A percentile compares a stretch with the other conserved stretches of the same genome.
Conservation (phyloP, 176 grass and related monocot species). For the Oryza officinalis region DNA sequence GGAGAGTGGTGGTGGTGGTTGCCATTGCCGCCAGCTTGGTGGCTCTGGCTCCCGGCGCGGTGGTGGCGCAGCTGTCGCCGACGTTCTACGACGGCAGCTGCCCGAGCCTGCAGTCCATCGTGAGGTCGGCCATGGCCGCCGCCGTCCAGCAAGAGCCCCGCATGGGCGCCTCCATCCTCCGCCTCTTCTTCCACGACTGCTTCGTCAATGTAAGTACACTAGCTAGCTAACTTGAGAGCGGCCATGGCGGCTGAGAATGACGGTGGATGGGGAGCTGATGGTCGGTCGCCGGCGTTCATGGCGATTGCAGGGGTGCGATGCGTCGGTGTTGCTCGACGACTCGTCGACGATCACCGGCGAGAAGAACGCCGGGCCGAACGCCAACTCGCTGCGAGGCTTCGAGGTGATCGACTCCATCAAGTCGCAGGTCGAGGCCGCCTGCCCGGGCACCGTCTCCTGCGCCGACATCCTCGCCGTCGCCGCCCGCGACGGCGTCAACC, state of each 20-base stretch:
- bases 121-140: constrained; percentile 55
- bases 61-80: constrained; percentile 58
- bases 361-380: constrained; percentile 80
- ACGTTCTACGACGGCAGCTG: constrained; percentile 60
- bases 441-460: constrained; percentile 61
- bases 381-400: constrained; percentile 73
- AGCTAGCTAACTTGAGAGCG: not conserved
- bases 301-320: constrained; percentile 67
- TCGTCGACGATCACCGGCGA: constrained; percentile 65
- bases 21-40: not conserved
- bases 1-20: not conserved
- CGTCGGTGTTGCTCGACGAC: constrained; percentile 82
- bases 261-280: not conserved
- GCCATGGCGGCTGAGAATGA: no score
- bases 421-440: constrained; percentile 53
- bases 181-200: constrained; percentile 98
- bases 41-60: not conserved
- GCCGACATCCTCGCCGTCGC: constrained; percentile 92
- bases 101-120: constrained; percentile 49
- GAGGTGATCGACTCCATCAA: constrained; percentile 90
- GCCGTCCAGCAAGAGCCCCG: constrained; percentile 48
- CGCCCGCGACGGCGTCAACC: constrained; percentile 67
- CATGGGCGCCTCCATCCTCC: constrained; percentile 84
- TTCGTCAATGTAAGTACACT: constrained; percentile 72
- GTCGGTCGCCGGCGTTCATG: not conserved